These are phyloP conservation scores for Pseudisothecium myosuroides DNA, from an alignment of 225 moss, liverwort and hornwort genomes.

Conservation along the genomic window DNA sequence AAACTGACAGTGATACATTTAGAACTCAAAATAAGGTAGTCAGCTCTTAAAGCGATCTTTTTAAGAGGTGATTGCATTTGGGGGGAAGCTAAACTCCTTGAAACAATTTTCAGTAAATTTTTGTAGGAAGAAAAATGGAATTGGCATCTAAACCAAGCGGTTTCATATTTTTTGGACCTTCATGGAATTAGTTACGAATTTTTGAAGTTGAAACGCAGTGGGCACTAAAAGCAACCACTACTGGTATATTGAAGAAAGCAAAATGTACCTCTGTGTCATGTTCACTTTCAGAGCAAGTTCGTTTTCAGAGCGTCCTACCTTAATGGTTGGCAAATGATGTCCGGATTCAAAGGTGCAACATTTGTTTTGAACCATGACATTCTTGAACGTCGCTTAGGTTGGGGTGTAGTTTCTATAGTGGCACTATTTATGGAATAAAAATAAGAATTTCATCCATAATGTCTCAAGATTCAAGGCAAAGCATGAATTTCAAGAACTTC, in stretches of 20 bases:
- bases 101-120: background rate
- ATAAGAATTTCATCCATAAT: too few species aligned
- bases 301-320: too few species aligned
- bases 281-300: rapidly evolving
- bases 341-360: background rate
- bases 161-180: background rate
- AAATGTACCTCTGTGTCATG: too few species aligned
- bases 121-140: background rate
- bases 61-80: background rate
- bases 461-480: background rate
- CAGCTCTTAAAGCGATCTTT: too few species aligned
- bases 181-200: background rate
- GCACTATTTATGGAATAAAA: background rate
- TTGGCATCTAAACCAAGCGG: background rate
- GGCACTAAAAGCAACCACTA: too few species aligned
- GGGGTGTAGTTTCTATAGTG: background rate
- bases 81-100: background rate
- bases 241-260: too few species aligned
- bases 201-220: background rate
- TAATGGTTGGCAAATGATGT: background rate
- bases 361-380: background rate
- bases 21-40: background rate
- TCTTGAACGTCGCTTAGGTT: background rate
- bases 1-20: background rate
- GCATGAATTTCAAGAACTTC: background rate